A percentile compares a stretch with the other conserved stretches of the same genome.
Conservation (phyloP, 2,329 filamentous ascomycete species). For the Hypoxylon sp. region DNA sequence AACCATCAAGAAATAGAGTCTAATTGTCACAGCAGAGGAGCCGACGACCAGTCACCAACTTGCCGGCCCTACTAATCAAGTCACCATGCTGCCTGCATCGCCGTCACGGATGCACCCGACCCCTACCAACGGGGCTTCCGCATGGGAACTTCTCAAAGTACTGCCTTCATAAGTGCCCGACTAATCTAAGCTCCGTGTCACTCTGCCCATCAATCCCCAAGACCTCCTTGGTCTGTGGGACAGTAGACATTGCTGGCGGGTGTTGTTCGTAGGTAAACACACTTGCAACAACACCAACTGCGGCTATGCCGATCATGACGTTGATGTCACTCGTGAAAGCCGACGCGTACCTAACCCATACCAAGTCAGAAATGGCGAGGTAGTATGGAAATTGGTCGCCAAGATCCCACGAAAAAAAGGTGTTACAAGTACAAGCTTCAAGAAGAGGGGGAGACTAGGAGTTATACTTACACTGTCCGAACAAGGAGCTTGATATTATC, state of each 20-base stretch:
- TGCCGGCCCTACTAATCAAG: not conserved
- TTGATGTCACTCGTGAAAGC: slow-evolving; percentile 64
- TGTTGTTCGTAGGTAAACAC: slow-evolving; percentile 62
- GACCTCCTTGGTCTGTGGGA: slow-evolving; percentile 48
- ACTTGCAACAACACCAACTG: slow-evolving; percentile 61
- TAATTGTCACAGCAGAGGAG: not conserved
- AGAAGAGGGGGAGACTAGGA: not conserved
- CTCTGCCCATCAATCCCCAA: slow-evolving; percentile 48
- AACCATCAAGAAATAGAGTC: not conserved
- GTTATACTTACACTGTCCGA: slow-evolving; percentile 55
- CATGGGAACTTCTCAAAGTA: not conserved
- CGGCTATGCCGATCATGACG: slow-evolving; percentile 63
- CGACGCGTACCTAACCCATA: slow-evolving; percentile 54
- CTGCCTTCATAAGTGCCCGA: slow-evolving; percentile 21
- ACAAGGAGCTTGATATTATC: slow-evolving; percentile 55
- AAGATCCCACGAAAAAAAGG: too few species aligned
- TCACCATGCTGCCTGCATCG: not conserved
- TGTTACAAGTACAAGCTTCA: too few species aligned
- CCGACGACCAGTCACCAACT: not conserved
- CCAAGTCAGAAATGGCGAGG: slow-evolving; percentile 8
- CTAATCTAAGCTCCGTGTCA: slow-evolving; percentile 54
- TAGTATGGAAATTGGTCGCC: not conserved
- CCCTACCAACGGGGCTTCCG: not conserved
- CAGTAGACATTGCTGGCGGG: slow-evolving; percentile 55
- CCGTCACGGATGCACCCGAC: not conserved